phyloP scores from a whole-genome alignment of 2,329 filamentous ascomycete genomes.

The Knoxdaviesia proteae region DNA sequence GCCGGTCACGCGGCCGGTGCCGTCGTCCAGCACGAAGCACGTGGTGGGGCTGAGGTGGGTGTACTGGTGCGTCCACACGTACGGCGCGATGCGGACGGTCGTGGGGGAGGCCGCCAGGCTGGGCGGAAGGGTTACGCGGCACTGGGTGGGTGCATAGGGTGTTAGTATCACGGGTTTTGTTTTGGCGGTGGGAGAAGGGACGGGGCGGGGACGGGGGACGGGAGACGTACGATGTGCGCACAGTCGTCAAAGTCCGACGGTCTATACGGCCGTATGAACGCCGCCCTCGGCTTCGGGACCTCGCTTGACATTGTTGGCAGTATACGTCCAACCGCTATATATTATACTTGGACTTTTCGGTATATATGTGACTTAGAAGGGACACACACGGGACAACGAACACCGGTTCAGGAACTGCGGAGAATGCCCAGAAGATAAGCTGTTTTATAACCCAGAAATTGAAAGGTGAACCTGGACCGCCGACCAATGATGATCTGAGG shows the following conservation, averaged over 20 bases:
- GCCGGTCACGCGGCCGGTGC: conserved; percentile 20
- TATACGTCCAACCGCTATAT: no score
- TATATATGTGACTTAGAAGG: no score
- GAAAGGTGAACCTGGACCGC: no score
- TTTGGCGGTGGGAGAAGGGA: neutral
- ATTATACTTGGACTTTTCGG: no score
- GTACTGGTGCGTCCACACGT: conserved; percentile 30
- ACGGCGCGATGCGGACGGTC: conserved; percentile 19
- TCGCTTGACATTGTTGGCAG: no score
- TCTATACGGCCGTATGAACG: conserved; percentile 21
- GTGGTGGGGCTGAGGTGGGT: conserved; percentile 21
- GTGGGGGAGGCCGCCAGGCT: conserved; percentile 15
- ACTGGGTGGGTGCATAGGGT: conserved; percentile 12
- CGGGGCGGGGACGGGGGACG: neutral
- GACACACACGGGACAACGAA: no score
- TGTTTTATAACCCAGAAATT: no score
- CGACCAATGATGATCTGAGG: no score
- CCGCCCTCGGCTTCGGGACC: conserved; percentile 12
- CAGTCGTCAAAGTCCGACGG: conserved; percentile 18
- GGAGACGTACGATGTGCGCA: conserved; percentile 17
- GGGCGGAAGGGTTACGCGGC: conserved; percentile 24
- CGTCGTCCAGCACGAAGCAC: conserved; percentile 28
- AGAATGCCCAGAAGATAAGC: no score
- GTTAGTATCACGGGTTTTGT: no score
- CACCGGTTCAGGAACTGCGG: no score